phyloP scores from a whole-genome alignment of 108 stramenopile species.

The Fistulifera pelliculosa region DNA sequence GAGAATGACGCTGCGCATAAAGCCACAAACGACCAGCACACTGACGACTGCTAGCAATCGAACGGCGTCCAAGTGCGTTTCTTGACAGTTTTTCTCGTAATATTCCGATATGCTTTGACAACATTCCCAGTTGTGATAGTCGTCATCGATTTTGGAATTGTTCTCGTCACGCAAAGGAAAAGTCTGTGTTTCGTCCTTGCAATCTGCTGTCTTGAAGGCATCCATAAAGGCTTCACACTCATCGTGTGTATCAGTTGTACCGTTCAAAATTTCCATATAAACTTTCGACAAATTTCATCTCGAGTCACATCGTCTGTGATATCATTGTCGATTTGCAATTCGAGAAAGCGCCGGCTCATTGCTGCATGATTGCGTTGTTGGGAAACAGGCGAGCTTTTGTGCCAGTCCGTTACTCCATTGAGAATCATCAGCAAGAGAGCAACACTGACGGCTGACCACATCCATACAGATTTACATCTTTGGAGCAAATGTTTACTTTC shows the following conservation, averaged over 20 bases:
- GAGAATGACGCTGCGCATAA: constrained; percentile 51
- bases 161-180: neutral
- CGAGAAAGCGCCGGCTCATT: too few relatives aligned
- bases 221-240: constrained; percentile 71
- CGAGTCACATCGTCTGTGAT: constrained; percentile 27
- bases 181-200: constrained; percentile 20
- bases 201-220: constrained; percentile 64
- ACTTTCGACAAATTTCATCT: constrained; percentile 52
- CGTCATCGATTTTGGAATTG: constrained; percentile 51
- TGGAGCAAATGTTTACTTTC: too few relatives aligned
- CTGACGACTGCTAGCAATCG: constrained; percentile 59
- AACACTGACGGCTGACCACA: too few relatives aligned
- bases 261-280: constrained; percentile 67
- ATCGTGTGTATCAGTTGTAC: constrained; percentile 77
- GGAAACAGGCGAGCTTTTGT: too few relatives aligned
- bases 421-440: too few relatives aligned
- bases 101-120: constrained; percentile 46
- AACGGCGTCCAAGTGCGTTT: constrained; percentile 29
- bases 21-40: constrained; percentile 63
- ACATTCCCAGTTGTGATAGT: constrained; percentile 60
- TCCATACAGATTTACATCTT: too few relatives aligned
- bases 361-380: too few relatives aligned
- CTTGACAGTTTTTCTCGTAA: constrained; percentile 41
- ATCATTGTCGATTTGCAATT: too few relatives aligned
- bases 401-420: too few relatives aligned